These are phyloP conservation scores for Aureococcus anophagefferens DNA, from an alignment of 108 stramenopile species.

Conservation along the genomic window DNA sequence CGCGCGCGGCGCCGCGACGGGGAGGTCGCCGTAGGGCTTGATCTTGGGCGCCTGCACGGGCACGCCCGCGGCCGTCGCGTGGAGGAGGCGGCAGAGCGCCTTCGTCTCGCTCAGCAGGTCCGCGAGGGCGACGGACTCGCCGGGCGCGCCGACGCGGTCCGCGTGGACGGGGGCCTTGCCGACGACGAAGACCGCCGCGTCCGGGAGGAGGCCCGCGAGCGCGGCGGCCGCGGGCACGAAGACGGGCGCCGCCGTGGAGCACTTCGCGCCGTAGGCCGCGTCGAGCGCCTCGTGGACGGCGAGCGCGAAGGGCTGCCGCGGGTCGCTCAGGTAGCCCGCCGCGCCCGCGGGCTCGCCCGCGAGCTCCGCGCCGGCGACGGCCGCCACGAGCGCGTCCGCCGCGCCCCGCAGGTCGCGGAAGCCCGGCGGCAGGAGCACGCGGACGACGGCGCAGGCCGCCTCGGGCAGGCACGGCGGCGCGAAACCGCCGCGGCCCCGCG, in stretches of 20 bases:
- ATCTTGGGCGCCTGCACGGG: too few species aligned
- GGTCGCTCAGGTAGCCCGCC: background rate
- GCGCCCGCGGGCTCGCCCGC: too few species aligned
- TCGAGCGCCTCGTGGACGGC: background rate
- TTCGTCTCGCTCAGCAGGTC: constrained; percentile 11
- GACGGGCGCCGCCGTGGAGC: background rate
- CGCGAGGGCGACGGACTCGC: constrained; percentile 1
- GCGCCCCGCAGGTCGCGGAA: background rate
- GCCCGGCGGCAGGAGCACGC: background rate
- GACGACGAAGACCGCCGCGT: background rate
- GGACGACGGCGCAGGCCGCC: background rate
- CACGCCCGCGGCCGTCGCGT: too few species aligned
- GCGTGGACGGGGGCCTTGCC: background rate
- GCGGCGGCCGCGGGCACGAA: constrained; percentile 3
- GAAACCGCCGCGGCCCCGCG: too few species aligned
- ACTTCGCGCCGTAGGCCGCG: too few species aligned
- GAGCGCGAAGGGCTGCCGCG: background rate
- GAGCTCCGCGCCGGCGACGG: background rate
- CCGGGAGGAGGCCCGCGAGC: background rate
- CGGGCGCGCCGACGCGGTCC: background rate
- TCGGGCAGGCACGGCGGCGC: too few species aligned
- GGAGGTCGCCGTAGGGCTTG: too few species aligned
- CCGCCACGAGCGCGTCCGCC: background rate
- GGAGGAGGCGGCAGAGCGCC: background rate
- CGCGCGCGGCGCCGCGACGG: too few species aligned